Conservation (phyloP, 1,284 basidiomycete species). For the Boletus sp. region DNA sequence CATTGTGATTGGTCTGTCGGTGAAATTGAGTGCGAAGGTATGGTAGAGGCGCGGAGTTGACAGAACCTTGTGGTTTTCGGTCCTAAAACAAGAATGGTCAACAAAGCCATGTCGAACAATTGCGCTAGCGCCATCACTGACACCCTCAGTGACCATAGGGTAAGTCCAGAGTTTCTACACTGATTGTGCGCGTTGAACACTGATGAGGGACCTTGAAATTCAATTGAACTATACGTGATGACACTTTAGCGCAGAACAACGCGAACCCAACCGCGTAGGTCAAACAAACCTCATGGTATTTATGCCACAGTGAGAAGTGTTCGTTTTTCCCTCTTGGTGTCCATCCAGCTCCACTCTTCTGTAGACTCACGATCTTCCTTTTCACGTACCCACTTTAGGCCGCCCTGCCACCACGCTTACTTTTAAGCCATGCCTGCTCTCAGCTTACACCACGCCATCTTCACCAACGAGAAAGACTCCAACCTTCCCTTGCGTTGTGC, state of each 20-base stretch:
- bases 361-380: slow-evolving; percentile 17
- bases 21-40: slow-evolving; percentile 12
- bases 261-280: slow-evolving; percentile 1
- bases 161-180: slow-evolving; percentile 8
- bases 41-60: not conserved
- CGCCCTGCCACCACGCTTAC: slow-evolving; percentile 13
- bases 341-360: slow-evolving; percentile 5
- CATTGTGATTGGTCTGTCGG: slow-evolving; percentile 23
- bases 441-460: slow-evolving; percentile 53
- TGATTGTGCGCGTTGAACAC: not conserved
- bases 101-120: slow-evolving; percentile 13
- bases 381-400: slow-evolving; percentile 12
- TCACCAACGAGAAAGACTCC: slow-evolving; percentile 37
- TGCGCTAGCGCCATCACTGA: not conserved
- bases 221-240: slow-evolving; percentile 8
- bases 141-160: slow-evolving; percentile 8
- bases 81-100: slow-evolving; percentile 15
- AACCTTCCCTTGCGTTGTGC: slow-evolving; percentile 45
- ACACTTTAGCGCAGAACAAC: slow-evolving; percentile 11
- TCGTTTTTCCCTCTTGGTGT: slow-evolving; percentile 17
- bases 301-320: slow-evolving; percentile 15
- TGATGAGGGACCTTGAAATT: slow-evolving; percentile 11
- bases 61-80: slow-evolving; percentile 21
- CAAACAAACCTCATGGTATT: slow-evolving; percentile 12
- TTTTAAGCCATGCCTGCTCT: slow-evolving; percentile 46